Conservation (phyloP, 257 asterid genomes). For the Solanum commersonii region DNA sequence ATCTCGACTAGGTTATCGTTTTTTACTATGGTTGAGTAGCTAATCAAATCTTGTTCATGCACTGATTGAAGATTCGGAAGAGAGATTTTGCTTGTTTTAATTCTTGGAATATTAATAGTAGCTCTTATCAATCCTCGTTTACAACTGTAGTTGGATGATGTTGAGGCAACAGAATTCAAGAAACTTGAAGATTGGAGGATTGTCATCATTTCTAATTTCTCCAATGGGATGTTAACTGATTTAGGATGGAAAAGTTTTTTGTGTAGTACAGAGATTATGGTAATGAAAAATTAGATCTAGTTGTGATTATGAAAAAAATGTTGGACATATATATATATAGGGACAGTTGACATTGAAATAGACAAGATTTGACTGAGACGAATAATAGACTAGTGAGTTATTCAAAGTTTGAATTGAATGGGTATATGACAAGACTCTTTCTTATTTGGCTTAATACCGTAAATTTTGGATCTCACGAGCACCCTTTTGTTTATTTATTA, state of each 20-base stretch:
- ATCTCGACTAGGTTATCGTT: neutral
- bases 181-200: neutral
- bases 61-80: neutral
- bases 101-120: neutral
- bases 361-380: neutral
- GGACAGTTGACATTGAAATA: neutral
- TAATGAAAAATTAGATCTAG: neutral
- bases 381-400: neutral
- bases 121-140: neutral
- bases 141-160: neutral
- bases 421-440: neutral
- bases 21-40: neutral
- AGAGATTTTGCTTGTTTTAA: neutral
- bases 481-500: neutral
- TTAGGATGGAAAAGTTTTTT: neutral
- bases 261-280: neutral
- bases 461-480: neutral
- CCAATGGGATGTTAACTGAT: neutral
- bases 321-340: neutral
- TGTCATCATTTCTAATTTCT: neutral
- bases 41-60: neutral
- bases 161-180: neutral
- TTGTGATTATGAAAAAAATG: neutral
- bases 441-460: neutral
- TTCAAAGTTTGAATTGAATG: neutral